Evolutionary conservation across 2,329 filamentous ascomycete genomes (phyloP).

Genomic region (Colletotrichum liriopes): DNA sequence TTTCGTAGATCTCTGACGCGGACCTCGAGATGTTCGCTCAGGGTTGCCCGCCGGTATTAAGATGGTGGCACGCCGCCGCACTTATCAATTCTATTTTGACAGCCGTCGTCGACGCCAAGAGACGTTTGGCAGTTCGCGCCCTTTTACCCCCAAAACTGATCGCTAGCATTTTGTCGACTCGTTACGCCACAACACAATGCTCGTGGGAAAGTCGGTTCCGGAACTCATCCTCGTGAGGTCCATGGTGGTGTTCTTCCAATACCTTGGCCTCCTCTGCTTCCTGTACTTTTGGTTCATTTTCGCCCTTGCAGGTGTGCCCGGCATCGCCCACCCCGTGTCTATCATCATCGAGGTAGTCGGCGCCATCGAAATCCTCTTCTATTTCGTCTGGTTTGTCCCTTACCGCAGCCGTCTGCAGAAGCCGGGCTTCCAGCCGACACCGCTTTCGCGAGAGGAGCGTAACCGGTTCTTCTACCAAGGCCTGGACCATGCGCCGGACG

Average conservation of each 20-base stretch:
- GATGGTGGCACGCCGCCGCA: constrained; percentile 1
- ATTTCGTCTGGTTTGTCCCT: constrained; percentile 59
- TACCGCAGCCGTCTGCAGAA: constrained; percentile 57
- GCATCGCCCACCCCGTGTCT: constrained; percentile 47
- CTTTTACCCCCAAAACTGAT: background rate
- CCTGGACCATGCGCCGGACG: constrained; percentile 67
- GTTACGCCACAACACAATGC: constrained; percentile 18
- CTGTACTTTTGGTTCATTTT: constrained; percentile 45
- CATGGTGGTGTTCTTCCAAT: constrained; percentile 37
- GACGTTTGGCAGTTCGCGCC: background rate
- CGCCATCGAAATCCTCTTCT: constrained; percentile 60
- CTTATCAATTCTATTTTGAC: background rate
- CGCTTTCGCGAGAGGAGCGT: constrained; percentile 63
- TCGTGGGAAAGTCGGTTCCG: constrained; percentile 35
- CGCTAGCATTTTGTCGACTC: background rate
- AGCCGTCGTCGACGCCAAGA: background rate
- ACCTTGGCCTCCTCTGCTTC: constrained; percentile 42
- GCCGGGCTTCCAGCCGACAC: constrained; percentile 57
- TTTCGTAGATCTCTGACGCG: constrained; percentile 36
- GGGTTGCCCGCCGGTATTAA: constrained; percentile 12
- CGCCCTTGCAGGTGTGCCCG: constrained; percentile 43
- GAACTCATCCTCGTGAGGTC: constrained; percentile 40
- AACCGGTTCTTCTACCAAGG: constrained; percentile 70
- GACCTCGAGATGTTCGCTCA: background rate
- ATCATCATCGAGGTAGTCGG: constrained; percentile 46